phyloP scores from a whole-genome alignment of 2,329 filamentous ascomycete species.

The Diaporthe ilicicola region DNA sequence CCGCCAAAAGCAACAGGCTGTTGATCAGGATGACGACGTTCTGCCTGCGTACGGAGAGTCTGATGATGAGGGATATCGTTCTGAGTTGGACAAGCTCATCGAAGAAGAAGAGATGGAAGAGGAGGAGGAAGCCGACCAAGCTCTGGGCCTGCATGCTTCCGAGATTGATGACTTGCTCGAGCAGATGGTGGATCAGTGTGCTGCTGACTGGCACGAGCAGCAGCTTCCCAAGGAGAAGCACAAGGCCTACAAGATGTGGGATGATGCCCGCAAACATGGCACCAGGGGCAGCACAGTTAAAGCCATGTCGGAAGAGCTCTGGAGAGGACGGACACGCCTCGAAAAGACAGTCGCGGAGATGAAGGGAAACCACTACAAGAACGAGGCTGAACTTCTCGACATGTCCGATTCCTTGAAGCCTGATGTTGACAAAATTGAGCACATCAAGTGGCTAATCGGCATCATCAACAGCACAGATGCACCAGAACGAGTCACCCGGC shows the following conservation, averaged over 20 bases:
- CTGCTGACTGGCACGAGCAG: constrained; percentile 63
- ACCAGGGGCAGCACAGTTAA: constrained; percentile 53
- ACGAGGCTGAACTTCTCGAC: constrained; percentile 57
- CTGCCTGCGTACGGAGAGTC: constrained; percentile 66
- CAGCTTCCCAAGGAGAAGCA: constrained; percentile 63
- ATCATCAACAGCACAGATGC: constrained; percentile 52
- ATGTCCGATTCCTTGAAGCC: constrained; percentile 51
- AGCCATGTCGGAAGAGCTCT: constrained; percentile 51
- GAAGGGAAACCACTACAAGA: constrained; percentile 59
- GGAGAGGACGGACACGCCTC: constrained; percentile 60
- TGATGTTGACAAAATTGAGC: constrained; percentile 65
- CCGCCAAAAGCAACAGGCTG: constrained; percentile 9
- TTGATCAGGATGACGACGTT: constrained; percentile 46
- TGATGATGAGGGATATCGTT: constrained; percentile 51
- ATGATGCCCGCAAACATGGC: constrained; percentile 55
- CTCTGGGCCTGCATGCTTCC: constrained; percentile 47
- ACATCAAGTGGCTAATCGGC: constrained; percentile 58
- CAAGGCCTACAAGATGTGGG: constrained; percentile 71
- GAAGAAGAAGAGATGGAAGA: constrained; percentile 45
- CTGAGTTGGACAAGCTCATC: constrained; percentile 45
- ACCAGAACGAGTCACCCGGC: constrained; percentile 47
- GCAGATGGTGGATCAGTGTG: constrained; percentile 59
- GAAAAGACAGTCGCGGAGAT: constrained; percentile 64
- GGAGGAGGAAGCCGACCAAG: neutral
- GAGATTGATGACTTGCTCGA: constrained; percentile 63